Evolutionary conservation across 768 basidiomycete genomes (phyloP), one percentile per base, ranked within the genome.

Genomic region (Mycena maculata): DNA sequence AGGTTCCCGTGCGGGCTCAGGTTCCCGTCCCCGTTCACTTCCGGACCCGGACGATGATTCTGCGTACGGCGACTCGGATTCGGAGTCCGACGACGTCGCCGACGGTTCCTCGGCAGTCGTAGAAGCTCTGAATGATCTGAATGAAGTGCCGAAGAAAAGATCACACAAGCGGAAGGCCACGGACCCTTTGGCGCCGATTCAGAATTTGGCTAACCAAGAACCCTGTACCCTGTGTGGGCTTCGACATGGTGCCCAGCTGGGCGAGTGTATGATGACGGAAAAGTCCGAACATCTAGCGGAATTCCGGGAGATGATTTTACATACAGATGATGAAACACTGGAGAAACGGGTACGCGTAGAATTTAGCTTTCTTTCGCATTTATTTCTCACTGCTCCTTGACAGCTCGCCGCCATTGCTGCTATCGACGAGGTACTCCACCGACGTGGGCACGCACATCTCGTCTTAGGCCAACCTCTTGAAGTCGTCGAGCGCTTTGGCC

Each of bases 401-500:
- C 73, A 92, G 92, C 81, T 77, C 70, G 86, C 84, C 47, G 93
- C 93, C 15, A 86, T 95, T 54, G 77, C 78, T 28, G 87, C 87
- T 8, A 93, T 95, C 67, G 93, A 95, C 63, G 82, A 88, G 63
- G 83, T 87, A 3, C 80, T 95, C 16, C 73, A 82, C 63, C 69
- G 78, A 56, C 86, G 90, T 18, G 90, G 90, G 3, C 82, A 89
- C 44, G 75, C 85, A 2, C 74, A 83, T 53, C 77, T 92, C 23
- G 84, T 93, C 60, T 80, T 78, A 39, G 88, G 87, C 1, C 91
- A 93, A 74, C 90, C 92, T 44, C 81, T 91, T 6, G 82, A 85
- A 67, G 84, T 87, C 13, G 77, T 91, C 16, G 81, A 80, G 47
- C 78, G 73, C 52, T 72, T 60, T 56, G 16, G 70, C 31, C 25